Conservation (phyloP, 2,329 filamentous ascomycete genomes). For the Talaromyces sp. region DNA sequence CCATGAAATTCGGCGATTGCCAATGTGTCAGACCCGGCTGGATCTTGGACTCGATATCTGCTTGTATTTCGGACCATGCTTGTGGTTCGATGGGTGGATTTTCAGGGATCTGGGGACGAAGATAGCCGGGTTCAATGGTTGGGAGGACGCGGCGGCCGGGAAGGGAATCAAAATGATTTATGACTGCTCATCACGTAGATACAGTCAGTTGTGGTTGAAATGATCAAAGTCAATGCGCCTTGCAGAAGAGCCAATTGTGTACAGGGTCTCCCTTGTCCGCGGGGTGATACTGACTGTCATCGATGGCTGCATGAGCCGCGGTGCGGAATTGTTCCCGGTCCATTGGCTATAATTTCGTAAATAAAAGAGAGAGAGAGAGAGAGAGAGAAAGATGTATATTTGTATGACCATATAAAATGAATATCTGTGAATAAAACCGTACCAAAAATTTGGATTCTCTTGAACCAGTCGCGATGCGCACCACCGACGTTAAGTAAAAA, state of each 20-base stretch:
- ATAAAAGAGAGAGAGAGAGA: too few relatives aligned
- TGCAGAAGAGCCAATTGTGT: not conserved
- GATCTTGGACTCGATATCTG: slow-evolving; percentile 80
- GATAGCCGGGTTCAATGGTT: slow-evolving; percentile 77
- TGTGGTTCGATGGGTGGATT: slow-evolving; percentile 63
- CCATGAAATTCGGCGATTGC: slow-evolving; percentile 93
- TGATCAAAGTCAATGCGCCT: not conserved
- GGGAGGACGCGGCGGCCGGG: slow-evolving; percentile 68
- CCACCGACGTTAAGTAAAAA: not conserved
- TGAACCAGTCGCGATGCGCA: slow-evolving; percentile 3
- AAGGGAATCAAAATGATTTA: slow-evolving; percentile 76
- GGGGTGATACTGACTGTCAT: slow-evolving; percentile 63
- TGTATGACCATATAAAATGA: not conserved
- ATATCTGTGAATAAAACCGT: too few relatives aligned
- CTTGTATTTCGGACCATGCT: slow-evolving; percentile 72
- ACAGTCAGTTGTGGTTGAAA: not conserved
- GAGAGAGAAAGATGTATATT: not conserved
- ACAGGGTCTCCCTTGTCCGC: not conserved
- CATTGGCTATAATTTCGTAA: slow-evolving; percentile 51
- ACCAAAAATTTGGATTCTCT: not conserved
- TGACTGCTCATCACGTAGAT: slow-evolving; percentile 53
- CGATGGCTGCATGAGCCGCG: slow-evolving; percentile 72
- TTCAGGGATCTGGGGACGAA: slow-evolving; percentile 72
- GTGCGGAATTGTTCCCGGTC: slow-evolving; percentile 72
- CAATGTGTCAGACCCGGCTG: slow-evolving; percentile 92